Percentiles rank a stretch among this genome's conserved stretches.
Evolutionary conservation across 2,329 filamentous ascomycete species (phyloP).

Genomic region (Penicillium sp.): DNA sequence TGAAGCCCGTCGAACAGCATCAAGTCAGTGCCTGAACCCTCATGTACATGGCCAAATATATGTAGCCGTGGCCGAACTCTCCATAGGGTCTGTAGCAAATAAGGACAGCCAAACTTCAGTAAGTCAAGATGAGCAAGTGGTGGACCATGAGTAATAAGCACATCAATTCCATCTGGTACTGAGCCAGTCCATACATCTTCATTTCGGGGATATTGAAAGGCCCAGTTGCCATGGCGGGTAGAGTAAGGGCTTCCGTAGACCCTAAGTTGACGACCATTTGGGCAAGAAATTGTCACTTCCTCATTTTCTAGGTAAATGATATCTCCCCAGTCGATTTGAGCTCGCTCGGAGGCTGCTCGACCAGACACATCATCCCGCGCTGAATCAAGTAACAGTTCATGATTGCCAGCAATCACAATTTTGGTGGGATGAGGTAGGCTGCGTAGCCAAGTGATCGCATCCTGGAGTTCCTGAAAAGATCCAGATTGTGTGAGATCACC

Average conservation of each 20-base stretch:
- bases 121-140: constrained; percentile 66
- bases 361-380: constrained; percentile 36
- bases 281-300: constrained; percentile 60
- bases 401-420: constrained; percentile 78
- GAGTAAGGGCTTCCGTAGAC: constrained; percentile 78
- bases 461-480: constrained; percentile 67
- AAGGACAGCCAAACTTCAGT: constrained; percentile 60
- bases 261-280: constrained; percentile 56
- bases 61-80: constrained; percentile 13
- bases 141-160: constrained; percentile 76
- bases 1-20: constrained; percentile 18
- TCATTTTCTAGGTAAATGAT: constrained; percentile 72
- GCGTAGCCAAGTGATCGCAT: constrained; percentile 73
- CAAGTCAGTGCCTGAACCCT: constrained; percentile 17
- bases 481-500: constrained; percentile 59
- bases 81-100: constrained; percentile 68
- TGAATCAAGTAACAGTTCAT: constrained; percentile 77
- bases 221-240: constrained; percentile 70
- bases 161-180: constrained; percentile 68
- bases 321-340: constrained; percentile 60
- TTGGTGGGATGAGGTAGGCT: constrained; percentile 71
- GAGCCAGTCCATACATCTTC: constrained; percentile 67
- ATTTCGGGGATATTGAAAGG: constrained; percentile 69
- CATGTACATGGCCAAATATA: constrained; percentile 22
- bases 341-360: constrained; percentile 48